These are phyloP conservation scores for Chalciporus pseudorubinellus DNA, from an alignment of 768 basidiomycete genomes.

Conservation along the genomic window DNA sequence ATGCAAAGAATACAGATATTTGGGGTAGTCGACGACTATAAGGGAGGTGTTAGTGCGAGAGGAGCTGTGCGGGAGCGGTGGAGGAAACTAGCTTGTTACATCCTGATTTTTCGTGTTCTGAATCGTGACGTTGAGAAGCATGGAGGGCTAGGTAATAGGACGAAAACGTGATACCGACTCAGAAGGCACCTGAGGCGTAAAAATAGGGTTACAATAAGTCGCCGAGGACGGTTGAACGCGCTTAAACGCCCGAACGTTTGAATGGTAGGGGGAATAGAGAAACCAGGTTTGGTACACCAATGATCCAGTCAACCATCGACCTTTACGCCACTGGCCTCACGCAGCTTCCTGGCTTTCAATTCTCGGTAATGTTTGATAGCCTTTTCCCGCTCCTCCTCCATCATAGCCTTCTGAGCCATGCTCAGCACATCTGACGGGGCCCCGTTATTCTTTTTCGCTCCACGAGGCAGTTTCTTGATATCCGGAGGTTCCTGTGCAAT, in stretches of 20 bases:
- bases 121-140: neutral
- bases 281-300: slow-evolving; percentile 10
- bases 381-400: slow-evolving; percentile 73
- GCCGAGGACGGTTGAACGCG: slow-evolving; percentile 5
- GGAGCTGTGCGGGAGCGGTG: neutral
- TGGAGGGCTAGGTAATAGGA: neutral
- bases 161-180: neutral
- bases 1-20: neutral
- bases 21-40: slow-evolving; percentile 2
- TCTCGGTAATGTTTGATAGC: slow-evolving; percentile 66
- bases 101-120: neutral
- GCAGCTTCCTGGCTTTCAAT: slow-evolving; percentile 53
- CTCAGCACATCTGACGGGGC: slow-evolving; percentile 51
- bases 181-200: slow-evolving; percentile 1
- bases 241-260: neutral
- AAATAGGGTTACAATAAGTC: slow-evolving; percentile 4
- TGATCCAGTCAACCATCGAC: slow-evolving; percentile 7
- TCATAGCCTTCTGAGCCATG: slow-evolving; percentile 73
- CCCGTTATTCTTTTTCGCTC: slow-evolving; percentile 30
- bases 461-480: slow-evolving; percentile 54
- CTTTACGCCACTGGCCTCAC: slow-evolving; percentile 12
- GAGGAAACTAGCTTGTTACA: neutral
- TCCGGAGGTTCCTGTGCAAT: slow-evolving; percentile 67
- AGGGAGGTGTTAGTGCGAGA: slow-evolving; percentile 2
- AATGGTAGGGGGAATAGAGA: neutral